Evolutionary conservation across 805 yeast genomes (phyloP).

Genomic region (Wickerhamiella sergipiensis): DNA sequence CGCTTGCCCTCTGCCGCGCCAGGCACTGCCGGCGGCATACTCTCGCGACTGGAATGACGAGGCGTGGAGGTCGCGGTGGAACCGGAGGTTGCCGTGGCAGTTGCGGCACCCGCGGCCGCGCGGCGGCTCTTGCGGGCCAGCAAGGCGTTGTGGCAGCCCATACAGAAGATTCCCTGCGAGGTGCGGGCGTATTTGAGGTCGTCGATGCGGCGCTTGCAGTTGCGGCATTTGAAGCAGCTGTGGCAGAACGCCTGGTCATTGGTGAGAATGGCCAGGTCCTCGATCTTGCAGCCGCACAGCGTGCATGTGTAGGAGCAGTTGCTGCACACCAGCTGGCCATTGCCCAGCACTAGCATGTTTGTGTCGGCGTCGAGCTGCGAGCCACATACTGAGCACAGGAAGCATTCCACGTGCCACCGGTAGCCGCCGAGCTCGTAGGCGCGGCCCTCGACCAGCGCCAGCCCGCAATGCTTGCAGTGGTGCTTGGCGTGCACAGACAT

Average conservation of each 20-base stretch:
- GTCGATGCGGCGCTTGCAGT: conserved; percentile 74
- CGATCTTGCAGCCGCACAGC: conserved; percentile 74
- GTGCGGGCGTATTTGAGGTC: conserved; percentile 88
- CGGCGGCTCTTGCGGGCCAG: conserved; percentile 54
- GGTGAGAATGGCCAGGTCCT: conserved; percentile 84
- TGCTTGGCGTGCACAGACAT: conserved; percentile 11
- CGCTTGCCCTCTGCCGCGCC: not conserved
- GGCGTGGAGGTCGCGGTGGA: no score
- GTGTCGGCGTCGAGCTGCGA: conserved; percentile 72
- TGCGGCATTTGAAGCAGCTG: conserved; percentile 75
- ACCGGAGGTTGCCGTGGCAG: no score
- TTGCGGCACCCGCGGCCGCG: no score
- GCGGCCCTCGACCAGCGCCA: conserved; percentile 58
- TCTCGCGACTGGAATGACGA: not conserved
- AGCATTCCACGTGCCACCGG: conserved; percentile 92
- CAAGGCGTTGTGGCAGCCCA: conserved; percentile 77
- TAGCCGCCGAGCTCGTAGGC: conserved; percentile 92
- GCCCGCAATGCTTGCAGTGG: conserved; percentile 18
- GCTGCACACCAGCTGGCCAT: conserved; percentile 80
- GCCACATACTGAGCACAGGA: conserved; percentile 75
- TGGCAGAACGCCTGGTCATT: conserved; percentile 94
- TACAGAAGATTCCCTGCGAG: conserved; percentile 82
- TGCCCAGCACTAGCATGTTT: conserved; percentile 81
- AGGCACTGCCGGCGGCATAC: not conserved
- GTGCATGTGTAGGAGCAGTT: conserved; percentile 86